These are phyloP conservation scores for Shiraia bambusicola DNA, from an alignment of 2,329 filamentous ascomycete species.

Conservation along the genomic window DNA sequence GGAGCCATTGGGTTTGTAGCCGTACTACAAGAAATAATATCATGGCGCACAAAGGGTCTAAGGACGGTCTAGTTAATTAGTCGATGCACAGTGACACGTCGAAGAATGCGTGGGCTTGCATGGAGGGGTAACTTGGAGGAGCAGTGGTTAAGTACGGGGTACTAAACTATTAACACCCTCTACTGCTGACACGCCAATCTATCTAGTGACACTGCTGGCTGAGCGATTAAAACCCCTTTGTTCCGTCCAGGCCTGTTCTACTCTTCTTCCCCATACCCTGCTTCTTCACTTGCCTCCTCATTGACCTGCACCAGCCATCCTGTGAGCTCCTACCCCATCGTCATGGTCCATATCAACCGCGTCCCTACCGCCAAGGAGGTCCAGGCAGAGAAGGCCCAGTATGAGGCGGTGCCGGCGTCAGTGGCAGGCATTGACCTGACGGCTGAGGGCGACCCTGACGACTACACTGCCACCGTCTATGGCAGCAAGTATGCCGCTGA, in stretches of 20 bases:
- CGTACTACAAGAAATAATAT: background rate
- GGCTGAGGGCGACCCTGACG: constrained; percentile 45
- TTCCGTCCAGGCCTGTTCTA: constrained; percentile 1
- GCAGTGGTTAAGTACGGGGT: background rate
- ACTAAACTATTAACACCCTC: background rate
- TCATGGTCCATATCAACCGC: constrained; percentile 54
- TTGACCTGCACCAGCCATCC: constrained; percentile 1
- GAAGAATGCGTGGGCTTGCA: constrained; percentile 8
- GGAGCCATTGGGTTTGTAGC: background rate
- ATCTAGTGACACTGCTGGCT: constrained; percentile 1
- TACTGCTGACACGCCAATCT: too few relatives aligned
- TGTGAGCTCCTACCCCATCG: constrained; percentile 12
- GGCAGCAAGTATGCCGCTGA: constrained; percentile 79
- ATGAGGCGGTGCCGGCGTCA: constrained; percentile 13
- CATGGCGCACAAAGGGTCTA: too few relatives aligned
- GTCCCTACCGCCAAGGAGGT: constrained; percentile 48
- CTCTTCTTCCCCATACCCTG: constrained; percentile 1
- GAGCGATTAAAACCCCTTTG: constrained; percentile 5
- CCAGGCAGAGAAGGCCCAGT: constrained; percentile 25
- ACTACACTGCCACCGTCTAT: constrained; percentile 79
- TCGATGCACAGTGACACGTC: constrained; percentile 8
- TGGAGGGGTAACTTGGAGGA: constrained; percentile 17
- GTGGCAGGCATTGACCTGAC: constrained; percentile 23
- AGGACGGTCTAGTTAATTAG: constrained; percentile 1
- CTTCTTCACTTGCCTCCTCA: constrained; percentile 1